Conservation (phyloP, 164 flowering plant genomes). For the Liriodendron chinense region DNA sequence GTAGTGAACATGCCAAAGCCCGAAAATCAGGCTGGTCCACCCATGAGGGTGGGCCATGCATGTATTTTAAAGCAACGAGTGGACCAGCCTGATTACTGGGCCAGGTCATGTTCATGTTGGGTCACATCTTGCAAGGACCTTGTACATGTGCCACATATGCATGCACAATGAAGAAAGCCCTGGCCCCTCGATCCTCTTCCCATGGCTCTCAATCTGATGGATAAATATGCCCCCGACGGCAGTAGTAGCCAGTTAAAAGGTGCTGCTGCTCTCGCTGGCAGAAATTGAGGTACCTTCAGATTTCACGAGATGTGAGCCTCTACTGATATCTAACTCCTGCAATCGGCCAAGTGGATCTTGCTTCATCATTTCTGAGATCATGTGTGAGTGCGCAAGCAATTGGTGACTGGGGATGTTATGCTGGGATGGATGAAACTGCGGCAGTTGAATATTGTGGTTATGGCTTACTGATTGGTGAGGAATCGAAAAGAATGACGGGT, state of each 20-base stretch:
- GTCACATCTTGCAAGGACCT: too few relatives aligned
- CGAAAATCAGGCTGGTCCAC: neutral
- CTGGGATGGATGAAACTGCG: slow-evolving; percentile 50
- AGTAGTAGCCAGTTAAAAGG: slow-evolving; percentile 34
- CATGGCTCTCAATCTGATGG: slow-evolving; percentile 10
- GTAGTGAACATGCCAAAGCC: too few relatives aligned
- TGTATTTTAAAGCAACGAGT: too few relatives aligned
- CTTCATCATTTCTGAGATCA: slow-evolving; percentile 55
- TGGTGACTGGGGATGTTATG: slow-evolving; percentile 42
- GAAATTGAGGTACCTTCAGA: slow-evolving; percentile 78
- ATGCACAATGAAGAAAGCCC: neutral
- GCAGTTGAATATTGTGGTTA: slow-evolving; percentile 37
- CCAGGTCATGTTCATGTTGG: too few relatives aligned
- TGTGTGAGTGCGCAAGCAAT: slow-evolving; percentile 31
- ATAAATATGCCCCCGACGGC: neutral
- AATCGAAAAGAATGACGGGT: slow-evolving; percentile 40
- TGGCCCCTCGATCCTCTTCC: neutral
- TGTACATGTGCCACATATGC: neutral
- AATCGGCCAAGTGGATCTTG: slow-evolving; percentile 78
- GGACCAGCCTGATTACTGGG: too few relatives aligned
- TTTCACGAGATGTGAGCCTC: slow-evolving; percentile 57
- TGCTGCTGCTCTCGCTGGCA: slow-evolving; percentile 79
- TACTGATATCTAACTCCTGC: slow-evolving; percentile 82
- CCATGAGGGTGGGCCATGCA: neutral
- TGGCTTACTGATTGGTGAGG: slow-evolving; percentile 37